Evolutionary conservation across 2,329 filamentous ascomycete genomes (phyloP).

Genomic region (Xylariomycetidae sp.): DNA sequence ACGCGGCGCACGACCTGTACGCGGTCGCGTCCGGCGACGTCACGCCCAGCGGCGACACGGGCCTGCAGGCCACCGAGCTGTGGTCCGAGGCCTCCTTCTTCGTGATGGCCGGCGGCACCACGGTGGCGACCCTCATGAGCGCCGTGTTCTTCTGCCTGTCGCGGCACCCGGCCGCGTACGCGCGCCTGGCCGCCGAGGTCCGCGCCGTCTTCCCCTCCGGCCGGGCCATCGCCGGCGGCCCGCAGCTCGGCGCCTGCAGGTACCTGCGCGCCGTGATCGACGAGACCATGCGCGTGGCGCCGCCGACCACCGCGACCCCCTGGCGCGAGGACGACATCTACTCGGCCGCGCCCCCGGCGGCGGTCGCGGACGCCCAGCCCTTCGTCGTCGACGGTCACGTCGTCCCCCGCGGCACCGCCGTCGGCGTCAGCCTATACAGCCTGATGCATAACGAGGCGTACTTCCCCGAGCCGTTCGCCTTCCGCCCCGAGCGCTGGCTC

Average conservation of each 20-base stretch:
- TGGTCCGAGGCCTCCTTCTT: slow-evolving; percentile 11
- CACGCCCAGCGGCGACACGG: slow-evolving; percentile 4
- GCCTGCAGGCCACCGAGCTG: slow-evolving; percentile 5
- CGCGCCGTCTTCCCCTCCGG: slow-evolving; percentile 6
- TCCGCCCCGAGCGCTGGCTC: slow-evolving; percentile 1
- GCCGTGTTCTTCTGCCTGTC: slow-evolving; percentile 9
- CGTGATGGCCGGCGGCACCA: slow-evolving; percentile 8
- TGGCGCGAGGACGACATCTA: slow-evolving; percentile 7
- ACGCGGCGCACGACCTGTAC: slow-evolving; percentile 8
- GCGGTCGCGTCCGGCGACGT: slow-evolving; percentile 8
- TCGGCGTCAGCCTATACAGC: slow-evolving; percentile 1
- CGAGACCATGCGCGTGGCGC: slow-evolving; percentile 2
- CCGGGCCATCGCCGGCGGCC: slow-evolving; percentile 3
- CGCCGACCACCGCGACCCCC: slow-evolving; percentile 1
- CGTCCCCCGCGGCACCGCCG: neutral
- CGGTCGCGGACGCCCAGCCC: neutral
- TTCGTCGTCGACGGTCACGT: slow-evolving; percentile 1
- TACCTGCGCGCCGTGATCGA: slow-evolving; percentile 8
- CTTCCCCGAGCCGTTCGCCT: slow-evolving; percentile 3
- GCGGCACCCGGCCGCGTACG: slow-evolving; percentile 5
- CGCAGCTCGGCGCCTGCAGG: slow-evolving; percentile 3
- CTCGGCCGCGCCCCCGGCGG: neutral
- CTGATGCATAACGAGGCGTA: slow-evolving; percentile 2
- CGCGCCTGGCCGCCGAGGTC: slow-evolving; percentile 6
- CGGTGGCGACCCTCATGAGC: slow-evolving; percentile 6